Percentiles rank a stretch among this genome's conserved stretches.
Evolutionary conservation across 192 early-diverging fungal species (phyloP).

Genomic region (Backusella circina): DNA sequence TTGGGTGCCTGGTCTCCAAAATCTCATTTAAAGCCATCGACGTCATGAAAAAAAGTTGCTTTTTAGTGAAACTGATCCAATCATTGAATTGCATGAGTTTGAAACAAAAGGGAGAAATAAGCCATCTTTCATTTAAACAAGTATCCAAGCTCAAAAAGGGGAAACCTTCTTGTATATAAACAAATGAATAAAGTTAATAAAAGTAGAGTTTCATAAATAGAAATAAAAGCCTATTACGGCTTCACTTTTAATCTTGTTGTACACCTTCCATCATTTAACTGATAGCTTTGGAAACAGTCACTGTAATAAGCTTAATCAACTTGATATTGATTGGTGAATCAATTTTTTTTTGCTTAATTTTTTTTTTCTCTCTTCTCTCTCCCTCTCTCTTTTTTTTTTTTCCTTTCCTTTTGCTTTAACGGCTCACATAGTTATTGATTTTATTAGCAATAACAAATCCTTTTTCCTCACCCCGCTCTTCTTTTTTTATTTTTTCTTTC

Average conservation of each 20-base stretch:
- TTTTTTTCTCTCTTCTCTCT: constrained; percentile 1
- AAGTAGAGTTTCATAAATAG: not conserved
- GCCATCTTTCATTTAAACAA: not conserved
- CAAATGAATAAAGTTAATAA: not conserved
- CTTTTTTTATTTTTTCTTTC: not conserved
- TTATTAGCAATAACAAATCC: not conserved
- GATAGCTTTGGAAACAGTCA: not conserved
- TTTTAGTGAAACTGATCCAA: not conserved
- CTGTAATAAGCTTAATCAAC: not conserved
- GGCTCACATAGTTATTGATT: not conserved
- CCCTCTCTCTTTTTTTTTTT: not conserved
- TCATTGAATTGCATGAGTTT: not conserved
- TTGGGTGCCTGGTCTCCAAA: not conserved
- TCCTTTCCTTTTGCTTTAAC: not conserved
- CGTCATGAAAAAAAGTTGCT: not conserved
- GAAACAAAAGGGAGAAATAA: not conserved
- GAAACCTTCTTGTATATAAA: not conserved
- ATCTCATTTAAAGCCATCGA: not conserved
- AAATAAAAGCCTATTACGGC: not conserved
- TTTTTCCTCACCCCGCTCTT: not conserved
- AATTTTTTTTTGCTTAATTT: constrained; percentile 10
- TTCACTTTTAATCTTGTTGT: not conserved
- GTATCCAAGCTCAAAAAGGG: not conserved
- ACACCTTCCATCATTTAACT: too few relatives aligned
- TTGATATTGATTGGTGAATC: constrained; percentile 1